Evolutionary conservation across 2,329 filamentous ascomycete species (phyloP), one percentile per base, ranked within the genome.

Genomic region (Sporothrix pallida): DNA sequence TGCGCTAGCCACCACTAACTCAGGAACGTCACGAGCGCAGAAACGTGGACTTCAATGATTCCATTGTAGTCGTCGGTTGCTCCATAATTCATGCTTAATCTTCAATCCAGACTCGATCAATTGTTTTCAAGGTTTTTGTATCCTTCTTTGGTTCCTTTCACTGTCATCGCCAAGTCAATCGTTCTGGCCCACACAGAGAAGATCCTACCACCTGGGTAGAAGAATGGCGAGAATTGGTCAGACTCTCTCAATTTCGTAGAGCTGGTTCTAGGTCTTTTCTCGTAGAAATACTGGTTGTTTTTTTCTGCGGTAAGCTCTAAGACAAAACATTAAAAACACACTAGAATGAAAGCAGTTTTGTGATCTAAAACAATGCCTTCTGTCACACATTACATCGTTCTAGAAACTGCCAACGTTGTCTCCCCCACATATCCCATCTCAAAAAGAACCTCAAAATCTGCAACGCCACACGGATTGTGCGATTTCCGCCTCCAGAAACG

Each of bases 141-240:
- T 9, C 9, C 23, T 12, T 50, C 31, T 5, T n/a, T 5, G 31
- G n/a, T 17, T 26, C 9, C 17, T 10, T 9, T 46, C 37, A 8
- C 17, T 26, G 12, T 10, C 37, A 37, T 6, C 15, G 60, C 60
- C 60, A 65, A 65, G 60, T 46, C 42, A 65, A 65, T 23, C 42
- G 60, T 46, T 46, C 60, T 65, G 60, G 60, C 37, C 60, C 60
- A 44, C 15, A n/a, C 2, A 17, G 60, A 20, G 60, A 13, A 63
- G 37, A 65, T 26, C 37, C 42, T 46, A 46, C 37, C 31, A 46
- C 3, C 1, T 46, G 60, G 12, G 9, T 3, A 3, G 17, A n/a
- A n/a, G 56, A 15, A 15, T 58, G 56, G 56, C 23, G 23, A 58
- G 12, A 58, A 58, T 37, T 23, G 23, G 7, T 58, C 56, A 20